phyloP scores from a whole-genome alignment of 1,284 basidiomycete species.

The Singerocomus inundabilis region DNA sequence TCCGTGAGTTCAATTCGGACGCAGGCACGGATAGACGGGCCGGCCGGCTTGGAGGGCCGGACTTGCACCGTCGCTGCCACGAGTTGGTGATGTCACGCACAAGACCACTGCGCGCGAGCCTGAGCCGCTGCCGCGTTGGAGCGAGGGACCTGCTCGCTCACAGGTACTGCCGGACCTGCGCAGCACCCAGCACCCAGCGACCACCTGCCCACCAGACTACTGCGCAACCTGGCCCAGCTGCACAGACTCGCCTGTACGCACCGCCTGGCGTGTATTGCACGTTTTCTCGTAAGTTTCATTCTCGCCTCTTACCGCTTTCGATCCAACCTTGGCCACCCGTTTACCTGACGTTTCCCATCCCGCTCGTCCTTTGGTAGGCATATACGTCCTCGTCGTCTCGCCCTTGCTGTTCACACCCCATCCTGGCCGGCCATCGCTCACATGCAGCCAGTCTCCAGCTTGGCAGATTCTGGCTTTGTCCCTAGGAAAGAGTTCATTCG shows the following conservation, averaged over 20 bases:
- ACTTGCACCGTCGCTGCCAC: slow-evolving; percentile 31
- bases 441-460: slow-evolving; percentile 33
- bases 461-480: slow-evolving; percentile 48
- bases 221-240: slow-evolving; percentile 9
- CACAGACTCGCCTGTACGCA: slow-evolving; percentile 13
- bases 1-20: no score
- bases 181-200: slow-evolving; percentile 12
- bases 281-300: slow-evolving; percentile 33
- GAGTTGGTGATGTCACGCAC: slow-evolving; percentile 32
- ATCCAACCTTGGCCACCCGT: slow-evolving; percentile 35
- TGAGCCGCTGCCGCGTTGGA: slow-evolving; percentile 15
- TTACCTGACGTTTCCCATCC: slow-evolving; percentile 41
- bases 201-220: slow-evolving; percentile 12
- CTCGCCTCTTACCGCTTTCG: slow-evolving; percentile 31
- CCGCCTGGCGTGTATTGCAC: slow-evolving; percentile 33
- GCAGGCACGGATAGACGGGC: no score
- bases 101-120: slow-evolving; percentile 7
- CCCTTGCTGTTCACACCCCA: slow-evolving; percentile 23
- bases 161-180: slow-evolving; percentile 5
- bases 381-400: slow-evolving; percentile 27
- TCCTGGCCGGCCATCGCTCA: slow-evolving; percentile 27
- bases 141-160: not conserved
- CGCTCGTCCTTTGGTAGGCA: slow-evolving; percentile 24
- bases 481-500: slow-evolving; percentile 71
- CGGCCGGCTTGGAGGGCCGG: no score